Evolutionary conservation across 257 asterid species (phyloP), one percentile per base, ranked within the genome.

Genomic region (Nicotiana benthamiana): DNA sequence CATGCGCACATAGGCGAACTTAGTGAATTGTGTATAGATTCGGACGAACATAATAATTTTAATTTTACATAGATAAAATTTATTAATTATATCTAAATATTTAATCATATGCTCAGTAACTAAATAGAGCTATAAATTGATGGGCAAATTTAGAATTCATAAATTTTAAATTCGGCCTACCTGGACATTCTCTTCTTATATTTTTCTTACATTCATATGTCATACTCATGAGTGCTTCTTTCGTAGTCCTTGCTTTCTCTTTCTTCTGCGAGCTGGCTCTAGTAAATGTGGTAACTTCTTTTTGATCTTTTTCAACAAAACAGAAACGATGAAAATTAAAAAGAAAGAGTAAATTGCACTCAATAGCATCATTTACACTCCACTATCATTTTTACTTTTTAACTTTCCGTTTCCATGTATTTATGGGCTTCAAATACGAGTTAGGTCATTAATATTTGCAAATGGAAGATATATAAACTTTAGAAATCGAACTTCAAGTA

Each of bases 261-360:
- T 51, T 51, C 56, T 51, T 51, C 18, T 13, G 18, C 18, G 16
- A 51, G 56, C 18, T 51, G 56, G 56, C 56, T 51, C 18, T 48
- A 48, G 27, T 74, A 74, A 74, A 74, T 74, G 9, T 74, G 61
- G 43, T 74, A 74, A 72, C 27, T 46, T 72, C 78, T 43, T 74
- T 74, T 74, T 26, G 36, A 46, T 74, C n/a, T 22, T 26, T 74
- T 48, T 48, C 27, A 74, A 48, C 43, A 74, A 74, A 72, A 52
- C 78, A 72, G 16, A 72, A 72, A 72, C n/a, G 34, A 46, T 46
- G 4, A 20, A 17, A 9, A 40, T 40, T 40, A 40, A 40, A 46
- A 46, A 46, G 24, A 72, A 72, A 72, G 78, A 46, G 40, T 72
- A 72, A 15, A 74, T 74, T 74, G 61, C 79, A 74, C 61, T 74